Evolutionary conservation across 164 flowering plant genomes (phyloP), one percentile per base, ranked within the genome.

Genomic region (Kalanchoe fedtschenkoi): DNA sequence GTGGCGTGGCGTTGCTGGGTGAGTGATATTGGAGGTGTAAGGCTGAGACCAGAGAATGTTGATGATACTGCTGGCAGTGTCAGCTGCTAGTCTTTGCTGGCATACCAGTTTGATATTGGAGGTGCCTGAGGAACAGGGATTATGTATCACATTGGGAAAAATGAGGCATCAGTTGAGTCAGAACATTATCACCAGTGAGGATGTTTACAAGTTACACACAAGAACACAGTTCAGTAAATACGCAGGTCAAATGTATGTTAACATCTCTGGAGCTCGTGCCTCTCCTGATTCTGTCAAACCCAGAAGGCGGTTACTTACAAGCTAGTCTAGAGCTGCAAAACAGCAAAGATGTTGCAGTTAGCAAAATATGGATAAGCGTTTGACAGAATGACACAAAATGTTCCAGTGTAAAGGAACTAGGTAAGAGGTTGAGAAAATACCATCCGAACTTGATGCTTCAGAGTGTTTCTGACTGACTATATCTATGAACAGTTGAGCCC

Each of bases 401-500:
- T 26, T 51, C 16, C 2, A 51, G 26, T 6, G 13, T 26, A 26
- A 26, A 51, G 54, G 29, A 22, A 47, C 28, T 6, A 47, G 54
- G 9, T 47, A 8, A 4, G 54, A 47, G 28, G 29, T 47, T 21
- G 54, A 47, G 29, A 63, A 54, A 37, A 34, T 66, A 66, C 69
- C 64, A 32, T 35, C 16, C 38, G 32, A 39, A 46, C 5, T 46
- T 43, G 46, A 35, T 34, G 47, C 61, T 29, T 35, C n/a, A 5
- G 7, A 34, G 53, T 2, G 34, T 62, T 34, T 68, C 32, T 66
- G 69, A 8, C 62, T 60, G 53, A 74, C 62, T 43, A 67, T 41
- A n/a, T 35, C 39, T 33, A 41, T 37, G 56, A 74, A 80, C 32
- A 55, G 62, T 57, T 74, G 30, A 1, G 66, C 72, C 84, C 84